A percentile compares a stretch with the other conserved stretches of the same genome.
phyloP scores from a whole-genome alignment of 305 asterid genomes.

The Lippia alba region DNA sequence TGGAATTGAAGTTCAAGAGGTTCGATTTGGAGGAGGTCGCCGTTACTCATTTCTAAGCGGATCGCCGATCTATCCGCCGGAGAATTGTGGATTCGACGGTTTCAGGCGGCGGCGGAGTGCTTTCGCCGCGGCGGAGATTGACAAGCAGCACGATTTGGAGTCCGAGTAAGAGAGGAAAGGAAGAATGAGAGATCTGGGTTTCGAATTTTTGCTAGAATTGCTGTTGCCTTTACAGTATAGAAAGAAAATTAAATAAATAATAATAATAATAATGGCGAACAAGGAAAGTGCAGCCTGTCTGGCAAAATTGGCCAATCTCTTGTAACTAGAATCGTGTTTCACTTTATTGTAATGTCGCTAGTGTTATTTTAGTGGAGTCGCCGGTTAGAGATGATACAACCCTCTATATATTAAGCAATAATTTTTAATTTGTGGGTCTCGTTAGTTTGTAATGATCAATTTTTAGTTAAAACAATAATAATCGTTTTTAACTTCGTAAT shows the following conservation, averaged over 20 bases:
- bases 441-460: too few relatives aligned
- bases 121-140: conserved; percentile 32
- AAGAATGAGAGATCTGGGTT: conserved; percentile 40
- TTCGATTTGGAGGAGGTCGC: conserved; percentile 68
- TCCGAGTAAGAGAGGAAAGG: conserved; percentile 29
- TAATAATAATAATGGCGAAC: conserved; percentile 31
- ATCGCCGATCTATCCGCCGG: conserved; percentile 50
- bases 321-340: conserved; percentile 24
- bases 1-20: conserved; percentile 67
- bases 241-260: conserved; percentile 26
- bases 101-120: conserved; percentile 26
- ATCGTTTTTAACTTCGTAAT: too few relatives aligned
- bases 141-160: conserved; percentile 3
- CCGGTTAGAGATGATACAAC: too few relatives aligned
- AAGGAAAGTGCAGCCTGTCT: conserved; percentile 30
- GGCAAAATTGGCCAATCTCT: conserved; percentile 17
- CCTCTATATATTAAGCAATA: too few relatives aligned
- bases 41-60: conserved; percentile 54
- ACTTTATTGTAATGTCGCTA: conserved; percentile 14
- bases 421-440: too few relatives aligned
- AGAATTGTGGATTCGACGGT: conserved; percentile 14
- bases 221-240: conserved; percentile 30
- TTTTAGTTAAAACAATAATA: too few relatives aligned
- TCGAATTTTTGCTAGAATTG: conserved; percentile 25
- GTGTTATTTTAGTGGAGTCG: too few relatives aligned